Base-by-base conservation (phyloP, 1,284 basidiomycete genomes). In the Ustilago trichophora region DNA sequence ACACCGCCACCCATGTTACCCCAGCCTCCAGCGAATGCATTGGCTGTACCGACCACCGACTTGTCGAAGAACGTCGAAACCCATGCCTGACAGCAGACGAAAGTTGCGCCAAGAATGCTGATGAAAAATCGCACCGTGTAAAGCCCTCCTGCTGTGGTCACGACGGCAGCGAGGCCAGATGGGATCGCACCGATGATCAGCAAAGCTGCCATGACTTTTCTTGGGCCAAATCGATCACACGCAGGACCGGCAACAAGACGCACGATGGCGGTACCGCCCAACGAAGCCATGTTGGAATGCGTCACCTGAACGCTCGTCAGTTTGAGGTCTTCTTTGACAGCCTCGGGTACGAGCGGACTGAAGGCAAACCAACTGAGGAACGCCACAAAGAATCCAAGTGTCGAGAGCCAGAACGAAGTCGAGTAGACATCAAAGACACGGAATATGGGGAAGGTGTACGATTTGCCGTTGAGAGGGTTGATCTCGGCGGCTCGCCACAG, bases 301-400 rank as follows among this genome's bases (percentile, higher is more conserved):
- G 83, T 83, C 27, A 87, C 80, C 76, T 87, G 82, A 3, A 77
- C 80, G 13, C 82, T 59, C 3, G 86, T 85, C 15, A 89, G 79
- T 1, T 84, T 78, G 48, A 89, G 83, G 73, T 89, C 88, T 6
- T 73, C 68, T 58, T 85, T 86, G 77, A 89, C 87, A 5, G 85
- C 87, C 33, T 88, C 86, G 0, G 87, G 85, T 37, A 88, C 84
- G 10, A 89, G 83, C 0, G 87, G 87, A 15, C 87, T 83, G 73
- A 88, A 88, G 0, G 87, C 87, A 60, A 89, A 89, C 88, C 88
- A 89, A 13, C 87, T 85, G 18, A 87, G 75, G 65, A 82, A 82
- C 13, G 85, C 85, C 4, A 83, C 78, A 66, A 85, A 84, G 78
- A 84, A 86, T 27, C 80, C 73, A 11, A 85, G 77, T 83, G 85